phyloP scores from a whole-genome alignment of 106 monocot genomes.

The Dendrobium officinale region DNA sequence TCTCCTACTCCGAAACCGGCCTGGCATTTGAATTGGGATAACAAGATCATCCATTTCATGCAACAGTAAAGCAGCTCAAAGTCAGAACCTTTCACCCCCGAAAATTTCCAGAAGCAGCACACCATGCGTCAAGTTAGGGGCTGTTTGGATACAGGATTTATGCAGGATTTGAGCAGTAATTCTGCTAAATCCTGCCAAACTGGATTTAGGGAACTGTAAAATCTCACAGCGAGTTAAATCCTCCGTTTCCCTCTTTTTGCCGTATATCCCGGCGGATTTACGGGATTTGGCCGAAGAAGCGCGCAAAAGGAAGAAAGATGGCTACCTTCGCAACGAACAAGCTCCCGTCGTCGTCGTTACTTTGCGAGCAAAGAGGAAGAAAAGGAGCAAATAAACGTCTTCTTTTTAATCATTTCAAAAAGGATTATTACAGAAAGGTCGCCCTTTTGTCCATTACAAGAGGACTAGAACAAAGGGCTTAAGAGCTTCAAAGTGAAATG shows the following conservation, averaged over 20 bases:
- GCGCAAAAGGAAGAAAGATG: too few species aligned
- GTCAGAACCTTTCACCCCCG: not conserved
- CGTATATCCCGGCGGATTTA: too few species aligned
- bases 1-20: conserved; percentile 17
- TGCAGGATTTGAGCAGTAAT: not conserved
- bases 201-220: too few species aligned
- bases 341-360: too few species aligned
- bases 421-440: not conserved
- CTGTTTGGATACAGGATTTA: not conserved
- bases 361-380: not conserved
- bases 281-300: too few species aligned
- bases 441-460: not conserved
- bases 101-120: not conserved
- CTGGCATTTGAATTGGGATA: not conserved
- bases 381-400: not conserved
- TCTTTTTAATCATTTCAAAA: not conserved
- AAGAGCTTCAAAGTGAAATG: not conserved
- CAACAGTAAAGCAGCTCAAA: not conserved
- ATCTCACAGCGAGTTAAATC: too few species aligned
- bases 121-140: not conserved
- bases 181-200: too few species aligned
- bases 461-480: not conserved
- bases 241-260: too few species aligned
- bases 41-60: conserved; percentile 5
- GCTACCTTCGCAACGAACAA: too few species aligned